Percentiles rank a stretch among this genome's conserved stretches.
Evolutionary conservation across 176 grass and related monocot species (phyloP).

Genomic region (Carex parvula): DNA sequence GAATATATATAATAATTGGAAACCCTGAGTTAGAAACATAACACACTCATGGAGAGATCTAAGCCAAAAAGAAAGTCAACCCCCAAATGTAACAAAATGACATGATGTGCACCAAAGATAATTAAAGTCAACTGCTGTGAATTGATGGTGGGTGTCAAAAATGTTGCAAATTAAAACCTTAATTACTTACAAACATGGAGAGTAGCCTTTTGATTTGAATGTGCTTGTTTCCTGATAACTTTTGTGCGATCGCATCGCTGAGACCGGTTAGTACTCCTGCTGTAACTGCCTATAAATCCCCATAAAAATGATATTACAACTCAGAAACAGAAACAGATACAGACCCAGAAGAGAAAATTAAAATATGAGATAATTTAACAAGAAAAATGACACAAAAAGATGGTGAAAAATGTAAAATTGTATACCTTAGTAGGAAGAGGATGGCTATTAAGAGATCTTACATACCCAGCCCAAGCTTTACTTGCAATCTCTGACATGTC

Average conservation of each 20-base stretch:
- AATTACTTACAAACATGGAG: constrained; percentile 36
- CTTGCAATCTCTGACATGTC: constrained; percentile 34
- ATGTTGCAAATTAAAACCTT: neutral
- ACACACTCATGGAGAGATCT: neutral
- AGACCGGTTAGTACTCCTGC: constrained; percentile 35
- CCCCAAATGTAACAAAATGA: neutral
- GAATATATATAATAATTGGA: neutral
- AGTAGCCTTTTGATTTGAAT: constrained; percentile 45
- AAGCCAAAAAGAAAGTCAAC: constrained; percentile 13
- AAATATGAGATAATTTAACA: too few relatives aligned
- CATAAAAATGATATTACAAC: neutral
- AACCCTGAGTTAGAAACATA: neutral
- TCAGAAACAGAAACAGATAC: neutral
- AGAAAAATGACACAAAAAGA: neutral
- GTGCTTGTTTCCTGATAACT: constrained; percentile 36
- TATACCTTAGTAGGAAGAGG: constrained; percentile 37
- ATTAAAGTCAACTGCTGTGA: constrained; percentile 11
- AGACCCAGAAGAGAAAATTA: neutral
- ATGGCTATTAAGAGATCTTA: constrained; percentile 28
- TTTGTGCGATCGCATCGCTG: constrained; percentile 42
- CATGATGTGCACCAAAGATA: neutral
- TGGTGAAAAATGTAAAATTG: neutral
- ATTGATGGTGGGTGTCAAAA: neutral
- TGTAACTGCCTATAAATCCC: constrained; percentile 33
- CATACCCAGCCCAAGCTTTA: constrained; percentile 27